A percentile compares a stretch with the other conserved stretches of the same genome.
These are phyloP conservation scores for Raffaelea ambrosiae DNA, from an alignment of 2,329 filamentous ascomycete species.

Conservation along the genomic window DNA sequence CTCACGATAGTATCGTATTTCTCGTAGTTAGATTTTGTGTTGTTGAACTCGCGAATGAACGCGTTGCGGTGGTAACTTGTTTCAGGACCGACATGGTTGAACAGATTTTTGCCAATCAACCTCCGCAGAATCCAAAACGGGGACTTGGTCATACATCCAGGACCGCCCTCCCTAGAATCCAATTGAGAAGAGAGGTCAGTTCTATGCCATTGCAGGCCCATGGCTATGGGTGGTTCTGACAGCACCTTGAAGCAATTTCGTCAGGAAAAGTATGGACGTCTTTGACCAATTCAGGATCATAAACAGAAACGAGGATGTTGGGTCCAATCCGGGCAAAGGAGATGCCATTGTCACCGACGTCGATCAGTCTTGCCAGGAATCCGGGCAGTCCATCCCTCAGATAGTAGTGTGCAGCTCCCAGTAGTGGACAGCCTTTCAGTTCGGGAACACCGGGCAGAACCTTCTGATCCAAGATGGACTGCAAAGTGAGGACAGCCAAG, in stretches of 20 bases:
- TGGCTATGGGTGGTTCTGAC: not conserved
- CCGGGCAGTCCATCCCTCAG: not conserved
- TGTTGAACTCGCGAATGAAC: not conserved
- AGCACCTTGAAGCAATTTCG: not conserved
- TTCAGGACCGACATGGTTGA: not conserved
- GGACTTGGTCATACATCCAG: not conserved
- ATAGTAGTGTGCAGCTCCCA: not conserved
- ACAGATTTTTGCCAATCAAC: not conserved
- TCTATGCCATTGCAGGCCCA: no score
- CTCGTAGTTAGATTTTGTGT: not conserved
- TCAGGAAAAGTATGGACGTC: not conserved
- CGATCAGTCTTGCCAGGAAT: not conserved
- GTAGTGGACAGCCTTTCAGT: not conserved
- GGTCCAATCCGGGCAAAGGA: not conserved
- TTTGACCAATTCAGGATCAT: not conserved
- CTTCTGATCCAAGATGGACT: not conserved
- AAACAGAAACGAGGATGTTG: not conserved
- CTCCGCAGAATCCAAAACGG: not conserved
- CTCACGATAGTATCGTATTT: not conserved
- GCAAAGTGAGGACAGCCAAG: no score
- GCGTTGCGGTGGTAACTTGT: not conserved
- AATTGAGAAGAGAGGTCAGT: no score
- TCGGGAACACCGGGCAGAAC: not conserved
- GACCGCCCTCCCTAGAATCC: not conserved
- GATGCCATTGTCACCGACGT: not conserved